Evolutionary conservation across 1,284 basidiomycete species (phyloP).

Genomic region (Fomitopsis betulina): DNA sequence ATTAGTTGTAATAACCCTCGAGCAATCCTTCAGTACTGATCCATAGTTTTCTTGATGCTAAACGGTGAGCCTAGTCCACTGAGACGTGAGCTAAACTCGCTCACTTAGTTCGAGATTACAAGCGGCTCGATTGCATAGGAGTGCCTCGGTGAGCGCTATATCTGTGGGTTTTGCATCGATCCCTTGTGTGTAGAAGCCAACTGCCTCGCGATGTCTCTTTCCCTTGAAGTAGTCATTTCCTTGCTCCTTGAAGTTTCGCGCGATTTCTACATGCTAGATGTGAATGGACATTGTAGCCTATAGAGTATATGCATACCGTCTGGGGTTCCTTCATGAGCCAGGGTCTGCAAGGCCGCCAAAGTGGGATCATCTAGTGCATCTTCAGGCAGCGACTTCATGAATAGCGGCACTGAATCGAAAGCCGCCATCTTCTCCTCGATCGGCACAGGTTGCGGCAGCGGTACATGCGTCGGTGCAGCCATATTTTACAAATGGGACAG

Average conservation of each 20-base stretch:
- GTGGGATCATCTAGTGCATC: conserved; percentile 60
- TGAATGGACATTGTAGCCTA: neutral
- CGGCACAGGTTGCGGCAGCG: conserved; percentile 32
- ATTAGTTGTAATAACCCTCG: conserved; percentile 63
- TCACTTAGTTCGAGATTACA: conserved; percentile 86
- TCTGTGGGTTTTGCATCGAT: conserved; percentile 80
- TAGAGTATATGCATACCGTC: conserved; percentile 67
- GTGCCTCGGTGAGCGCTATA: conserved; percentile 53
- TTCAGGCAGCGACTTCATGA: conserved; percentile 87
- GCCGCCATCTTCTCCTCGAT: conserved; percentile 45
- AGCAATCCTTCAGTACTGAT: conserved; percentile 80
- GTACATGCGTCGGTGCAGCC: conserved; percentile 8
- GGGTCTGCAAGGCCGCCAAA: conserved; percentile 81
- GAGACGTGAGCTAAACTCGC: conserved; percentile 18
- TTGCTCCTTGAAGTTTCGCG: conserved; percentile 90
- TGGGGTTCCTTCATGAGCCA: conserved; percentile 87
- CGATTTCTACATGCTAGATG: conserved; percentile 61
- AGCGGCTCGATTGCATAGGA: conserved; percentile 89
- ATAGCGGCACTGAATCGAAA: conserved; percentile 72
- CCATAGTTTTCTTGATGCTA: conserved; percentile 75
- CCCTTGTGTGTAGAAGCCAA: conserved; percentile 88
- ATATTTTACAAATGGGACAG: neutral
- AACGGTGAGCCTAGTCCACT: conserved; percentile 9
- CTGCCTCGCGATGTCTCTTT: conserved; percentile 83
- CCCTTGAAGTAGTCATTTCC: conserved; percentile 93